These are phyloP conservation scores for Arthrinium puccinioides DNA, from an alignment of 2,329 filamentous ascomycete genomes.

Conservation along the genomic window DNA sequence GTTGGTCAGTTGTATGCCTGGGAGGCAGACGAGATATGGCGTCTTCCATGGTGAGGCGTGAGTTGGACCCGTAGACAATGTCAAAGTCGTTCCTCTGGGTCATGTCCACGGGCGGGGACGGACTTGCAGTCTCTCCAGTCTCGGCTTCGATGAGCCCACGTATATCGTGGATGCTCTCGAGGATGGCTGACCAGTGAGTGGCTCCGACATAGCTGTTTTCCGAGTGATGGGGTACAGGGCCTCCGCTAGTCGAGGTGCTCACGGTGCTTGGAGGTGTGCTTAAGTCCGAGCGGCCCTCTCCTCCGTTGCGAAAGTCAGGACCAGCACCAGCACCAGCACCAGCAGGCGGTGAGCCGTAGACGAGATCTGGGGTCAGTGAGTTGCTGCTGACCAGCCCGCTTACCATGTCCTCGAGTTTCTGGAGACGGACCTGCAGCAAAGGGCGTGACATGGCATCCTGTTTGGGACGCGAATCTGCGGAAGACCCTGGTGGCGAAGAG, in stretches of 20 bases:
- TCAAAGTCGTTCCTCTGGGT: constrained; percentile 15
- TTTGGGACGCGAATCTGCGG: constrained; percentile 16
- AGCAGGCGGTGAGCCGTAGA: constrained; percentile 15
- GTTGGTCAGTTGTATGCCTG: constrained; percentile 20
- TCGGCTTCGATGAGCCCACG: constrained; percentile 23
- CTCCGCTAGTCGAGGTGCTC: constrained; percentile 4
- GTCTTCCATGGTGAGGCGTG: constrained; percentile 23
- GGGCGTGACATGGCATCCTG: constrained; percentile 21
- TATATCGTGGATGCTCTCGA: constrained; percentile 28
- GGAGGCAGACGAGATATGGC: constrained; percentile 23
- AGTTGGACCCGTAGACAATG: constrained; percentile 18
- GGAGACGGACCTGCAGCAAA: constrained; percentile 25
- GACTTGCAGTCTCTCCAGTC: constrained; percentile 14
- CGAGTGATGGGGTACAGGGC: constrained; percentile 8
- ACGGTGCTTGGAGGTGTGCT: constrained; percentile 17
- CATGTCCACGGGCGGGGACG: constrained; percentile 17
- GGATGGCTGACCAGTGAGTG: constrained; percentile 26
- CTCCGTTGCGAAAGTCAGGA: constrained; percentile 18
- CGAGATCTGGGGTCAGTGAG: constrained; percentile 10
- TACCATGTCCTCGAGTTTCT: constrained; percentile 29
- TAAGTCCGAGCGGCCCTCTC: constrained; percentile 20
- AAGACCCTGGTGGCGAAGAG: constrained; percentile 23
- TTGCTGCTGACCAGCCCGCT: constrained; percentile 19
- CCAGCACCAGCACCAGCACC: constrained; percentile 10
- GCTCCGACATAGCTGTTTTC: constrained; percentile 25